These are phyloP conservation scores for Umbelopsis sp. DNA, from an alignment of 192 early-diverging fungal genomes.

Conservation along the genomic window DNA sequence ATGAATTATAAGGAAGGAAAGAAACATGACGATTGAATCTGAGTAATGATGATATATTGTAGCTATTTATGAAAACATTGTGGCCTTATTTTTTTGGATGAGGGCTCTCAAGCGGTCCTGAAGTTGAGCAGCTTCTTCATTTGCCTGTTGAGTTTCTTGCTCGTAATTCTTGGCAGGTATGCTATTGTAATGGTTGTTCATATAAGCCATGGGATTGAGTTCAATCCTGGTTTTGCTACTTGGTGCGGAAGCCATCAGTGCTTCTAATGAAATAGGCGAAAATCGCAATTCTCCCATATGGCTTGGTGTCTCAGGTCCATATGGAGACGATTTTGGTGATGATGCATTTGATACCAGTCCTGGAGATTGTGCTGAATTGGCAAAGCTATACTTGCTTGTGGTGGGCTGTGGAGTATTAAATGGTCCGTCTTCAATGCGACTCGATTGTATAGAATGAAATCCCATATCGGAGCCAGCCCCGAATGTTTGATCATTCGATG, in stretches of 20 bases:
- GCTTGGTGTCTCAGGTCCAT: slow-evolving; percentile 11
- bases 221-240: not conserved
- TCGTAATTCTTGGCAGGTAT: not conserved
- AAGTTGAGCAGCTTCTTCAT: slow-evolving; percentile 14
- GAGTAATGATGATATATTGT: not conserved
- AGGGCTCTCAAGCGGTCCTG: slow-evolving; percentile 5
- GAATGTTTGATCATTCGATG: not conserved
- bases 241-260: not conserved
- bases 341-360: not conserved
- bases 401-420: not conserved
- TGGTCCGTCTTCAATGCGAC: not conserved
- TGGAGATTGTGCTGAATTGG: not conserved
- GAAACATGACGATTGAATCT: not conserved
- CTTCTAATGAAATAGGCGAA: slow-evolving; percentile 7
- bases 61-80: not conserved
- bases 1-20: not conserved
- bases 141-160: not conserved
- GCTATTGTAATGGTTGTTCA: not conserved
- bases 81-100: slow-evolving; percentile 11
- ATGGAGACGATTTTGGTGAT: slow-evolving; percentile 13
- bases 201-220: not conserved
- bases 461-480: slow-evolving; percentile 15
- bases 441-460: not conserved
- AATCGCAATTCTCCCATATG: not conserved
- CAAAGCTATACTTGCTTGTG: no score